Evolutionary conservation across 2,329 filamentous ascomycete genomes (phyloP), one percentile per base, ranked within the genome.

Genomic region (Stagonosporopsis cucurbitacearum): DNA sequence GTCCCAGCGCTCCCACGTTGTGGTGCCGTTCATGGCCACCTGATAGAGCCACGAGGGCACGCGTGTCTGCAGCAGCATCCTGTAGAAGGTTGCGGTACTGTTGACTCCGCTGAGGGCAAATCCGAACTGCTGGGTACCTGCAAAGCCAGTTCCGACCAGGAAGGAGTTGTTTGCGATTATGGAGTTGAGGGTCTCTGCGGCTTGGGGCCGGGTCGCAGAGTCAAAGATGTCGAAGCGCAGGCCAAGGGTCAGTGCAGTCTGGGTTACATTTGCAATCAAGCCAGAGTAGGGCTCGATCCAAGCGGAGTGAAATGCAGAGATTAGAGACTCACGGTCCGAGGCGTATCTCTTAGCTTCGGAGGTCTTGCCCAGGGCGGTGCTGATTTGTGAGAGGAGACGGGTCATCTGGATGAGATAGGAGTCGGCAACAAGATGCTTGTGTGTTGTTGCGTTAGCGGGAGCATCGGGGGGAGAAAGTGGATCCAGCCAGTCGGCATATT

Each of bases 1-100:
- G 44, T 83, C 79, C 81, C 81, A 83, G 2, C 81, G 74, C 58
- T 83, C 81, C 81, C 81, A 83, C 0, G 77, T 80, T 0, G 80
- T 83, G 0, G 81, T 83, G 0, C 74, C 80, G 9, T 72, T 72
- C 75, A 79, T 77, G 0, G 71, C 74, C 6, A 83, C 75, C 12
- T 78, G 79, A 46, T 81, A 82, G 0, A 83, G 64, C 81, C 81
- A 83, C 0, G 76, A 79, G 0, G 80, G 81, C 1, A 77, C 74
- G 3, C 74, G 64, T 6, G 74, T 78, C 60, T 82, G 75, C 5
- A 80, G 68, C 1, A 84, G 71, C 79, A 84, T 83, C 15, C 71
- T 71, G 60, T 84, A 84, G 49, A 65, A 64, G 15, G 53, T 45
- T 22, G 50, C 69, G 26, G 71, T 69, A 2, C 58, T 41, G 17